Evolutionary conservation across 75 land plant genomes (phyloP).

Genomic region (Larix kaempferi): DNA sequence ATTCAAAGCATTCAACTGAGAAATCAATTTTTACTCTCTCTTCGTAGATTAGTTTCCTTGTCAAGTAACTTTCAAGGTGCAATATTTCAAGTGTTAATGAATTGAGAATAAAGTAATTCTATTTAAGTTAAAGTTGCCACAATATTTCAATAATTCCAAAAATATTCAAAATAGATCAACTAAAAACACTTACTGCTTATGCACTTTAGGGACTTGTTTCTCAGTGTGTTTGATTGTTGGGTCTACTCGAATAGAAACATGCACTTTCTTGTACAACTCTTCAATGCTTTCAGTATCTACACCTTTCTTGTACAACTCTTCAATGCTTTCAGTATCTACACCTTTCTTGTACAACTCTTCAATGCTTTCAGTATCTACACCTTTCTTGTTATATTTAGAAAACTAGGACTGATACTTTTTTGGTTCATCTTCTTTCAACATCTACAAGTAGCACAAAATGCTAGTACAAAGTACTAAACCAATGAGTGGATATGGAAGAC

Average conservation of each 20-base stretch:
- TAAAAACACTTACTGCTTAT: constrained; percentile 38
- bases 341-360: constrained; percentile 85
- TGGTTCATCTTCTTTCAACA: too few species aligned
- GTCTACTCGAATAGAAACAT: constrained; percentile 97
- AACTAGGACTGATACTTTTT: too few species aligned
- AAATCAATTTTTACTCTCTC: too few species aligned
- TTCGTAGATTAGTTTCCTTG: too few species aligned
- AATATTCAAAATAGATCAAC: too few species aligned
- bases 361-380: constrained; percentile 61
- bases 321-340: constrained; percentile 64
- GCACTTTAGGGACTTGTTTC: constrained; percentile 57
- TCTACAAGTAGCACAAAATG: constrained; percentile 18
- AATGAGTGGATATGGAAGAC: background rate
- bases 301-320: constrained; percentile 80
- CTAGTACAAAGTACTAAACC: background rate
- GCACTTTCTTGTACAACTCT: constrained; percentile 85
- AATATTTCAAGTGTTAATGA: background rate
- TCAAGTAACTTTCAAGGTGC: too few species aligned
- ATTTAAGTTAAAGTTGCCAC: too few species aligned
- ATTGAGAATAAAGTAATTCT: too few species aligned
- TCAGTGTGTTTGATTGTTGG: constrained; percentile 57
- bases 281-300: constrained; percentile 72
- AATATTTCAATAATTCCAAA: too few species aligned
- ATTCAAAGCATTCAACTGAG: too few species aligned
- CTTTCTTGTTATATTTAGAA: too few species aligned